phyloP scores from a whole-genome alignment of 1,284 basidiomycete genomes.

The Pterula multifida region DNA sequence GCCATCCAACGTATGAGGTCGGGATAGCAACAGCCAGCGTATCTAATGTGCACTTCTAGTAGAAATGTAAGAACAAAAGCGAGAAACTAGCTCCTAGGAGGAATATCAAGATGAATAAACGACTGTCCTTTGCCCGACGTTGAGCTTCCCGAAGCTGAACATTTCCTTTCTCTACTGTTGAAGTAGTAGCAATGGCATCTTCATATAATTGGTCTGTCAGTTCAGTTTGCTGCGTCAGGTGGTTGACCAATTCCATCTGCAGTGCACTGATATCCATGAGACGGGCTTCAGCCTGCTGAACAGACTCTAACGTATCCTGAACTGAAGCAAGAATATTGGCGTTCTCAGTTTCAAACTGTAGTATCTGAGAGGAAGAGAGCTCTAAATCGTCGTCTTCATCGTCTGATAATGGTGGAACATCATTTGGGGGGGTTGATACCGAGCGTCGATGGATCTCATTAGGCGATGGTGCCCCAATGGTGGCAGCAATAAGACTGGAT shows the following conservation, averaged over 20 bases:
- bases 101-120: conserved; percentile 78
- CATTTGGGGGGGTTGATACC: conserved; percentile 23
- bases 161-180: conserved; percentile 80
- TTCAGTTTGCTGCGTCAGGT: conserved; percentile 82
- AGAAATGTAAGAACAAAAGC: conserved; percentile 79
- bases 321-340: conserved; percentile 72
- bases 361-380: conserved; percentile 72
- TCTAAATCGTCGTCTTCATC: conserved; percentile 69
- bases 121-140: conserved; percentile 69
- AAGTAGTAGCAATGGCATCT: conserved; percentile 76
- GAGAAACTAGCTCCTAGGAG: conserved; percentile 79
- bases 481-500: conserved; percentile 47
- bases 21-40: too few species aligned
- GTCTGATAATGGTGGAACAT: conserved; percentile 25
- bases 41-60: conserved; percentile 35
- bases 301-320: conserved; percentile 73
- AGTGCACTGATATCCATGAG: conserved; percentile 83
- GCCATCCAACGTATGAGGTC: too few species aligned
- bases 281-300: conserved; percentile 81
- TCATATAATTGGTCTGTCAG: conserved; percentile 82
- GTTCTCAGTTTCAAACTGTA: conserved; percentile 86
- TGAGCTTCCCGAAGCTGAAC: conserved; percentile 75
- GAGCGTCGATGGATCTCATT: conserved; percentile 13
- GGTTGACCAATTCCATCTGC: conserved; percentile 79
- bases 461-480: conserved; percentile 38